Evolutionary conservation across 371 early-diverging fungal species (phyloP).

Genomic region (Mortierella sp.): DNA sequence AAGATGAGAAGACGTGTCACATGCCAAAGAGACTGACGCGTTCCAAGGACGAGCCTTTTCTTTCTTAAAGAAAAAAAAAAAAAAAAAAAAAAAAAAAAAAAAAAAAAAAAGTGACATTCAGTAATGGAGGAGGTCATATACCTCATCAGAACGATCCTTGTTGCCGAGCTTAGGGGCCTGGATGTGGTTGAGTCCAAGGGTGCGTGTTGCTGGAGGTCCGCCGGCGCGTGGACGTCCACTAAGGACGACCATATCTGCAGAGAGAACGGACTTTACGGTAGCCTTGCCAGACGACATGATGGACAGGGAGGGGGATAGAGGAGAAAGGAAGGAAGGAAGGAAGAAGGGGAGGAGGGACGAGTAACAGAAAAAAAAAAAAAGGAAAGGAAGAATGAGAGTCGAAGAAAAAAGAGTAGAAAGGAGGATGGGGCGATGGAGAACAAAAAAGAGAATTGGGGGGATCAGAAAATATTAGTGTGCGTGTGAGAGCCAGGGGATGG

Average conservation of each 20-base stretch:
- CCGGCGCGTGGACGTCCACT: constrained; percentile 80
- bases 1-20: too few relatives aligned
- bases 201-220: constrained; percentile 88
- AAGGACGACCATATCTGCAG: constrained; percentile 92
- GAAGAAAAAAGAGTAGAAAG: constrained; percentile 2
- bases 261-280: constrained; percentile 86
- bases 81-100: background rate
- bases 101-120: too few relatives aligned
- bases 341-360: background rate
- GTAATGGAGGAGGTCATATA: constrained; percentile 48
- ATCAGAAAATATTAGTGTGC: too few relatives aligned
- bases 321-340: constrained; percentile 2
- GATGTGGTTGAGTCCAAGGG: constrained; percentile 85
- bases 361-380: background rate
- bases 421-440: constrained; percentile 3
- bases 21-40: too few relatives aligned
- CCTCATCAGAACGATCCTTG: constrained; percentile 86
- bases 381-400: background rate
- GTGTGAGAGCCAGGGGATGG: too few relatives aligned
- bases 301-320: background rate
- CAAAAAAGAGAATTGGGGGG: constrained; percentile 3
- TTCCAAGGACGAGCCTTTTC: too few relatives aligned
- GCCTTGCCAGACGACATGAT: constrained; percentile 59
- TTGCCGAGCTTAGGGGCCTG: constrained; percentile 89
- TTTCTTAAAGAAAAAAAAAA: background rate